A percentile compares a stretch with the other conserved stretches of the same genome.
phyloP scores from a whole-genome alignment of 176 grass and related monocot species.

The Juncus effusus region DNA sequence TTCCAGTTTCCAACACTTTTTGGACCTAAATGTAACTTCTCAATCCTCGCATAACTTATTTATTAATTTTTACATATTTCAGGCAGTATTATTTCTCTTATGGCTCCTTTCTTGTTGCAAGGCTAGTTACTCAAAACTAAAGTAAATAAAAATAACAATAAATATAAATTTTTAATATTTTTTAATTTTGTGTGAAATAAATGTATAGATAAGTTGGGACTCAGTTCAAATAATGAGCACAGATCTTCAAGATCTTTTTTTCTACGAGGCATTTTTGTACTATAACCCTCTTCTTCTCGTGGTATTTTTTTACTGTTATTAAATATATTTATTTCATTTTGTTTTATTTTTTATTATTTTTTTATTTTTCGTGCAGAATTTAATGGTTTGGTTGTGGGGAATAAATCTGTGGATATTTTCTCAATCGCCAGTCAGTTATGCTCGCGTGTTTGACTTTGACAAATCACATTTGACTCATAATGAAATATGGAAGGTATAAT shows the following conservation, averaged over 20 bases:
- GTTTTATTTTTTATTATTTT: slow-evolving; percentile 16
- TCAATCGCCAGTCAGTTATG: slow-evolving; percentile 76
- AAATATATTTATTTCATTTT: background rate
- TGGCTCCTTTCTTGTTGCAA: slow-evolving; percentile 92
- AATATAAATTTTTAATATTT: background rate
- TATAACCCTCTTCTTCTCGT: slow-evolving; percentile 95
- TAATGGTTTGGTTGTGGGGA: slow-evolving; percentile 99
- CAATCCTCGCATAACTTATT: background rate
- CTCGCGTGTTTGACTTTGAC: slow-evolving; percentile 86
- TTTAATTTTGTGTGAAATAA: slow-evolving; percentile 1
- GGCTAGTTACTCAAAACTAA: slow-evolving; percentile 37
- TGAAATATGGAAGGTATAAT: slow-evolving; percentile 93
- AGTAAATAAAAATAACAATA: background rate
- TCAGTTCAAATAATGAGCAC: slow-evolving; percentile 95
- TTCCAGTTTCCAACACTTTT: background rate
- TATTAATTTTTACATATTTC: slow-evolving; percentile 24
- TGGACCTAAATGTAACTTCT: background rate
- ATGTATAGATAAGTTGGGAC: slow-evolving; percentile 77
- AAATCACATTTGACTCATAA: slow-evolving; percentile 76
- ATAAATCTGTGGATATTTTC: slow-evolving; percentile 93
- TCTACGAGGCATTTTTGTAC: slow-evolving; percentile 95
- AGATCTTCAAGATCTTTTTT: slow-evolving; percentile 80
- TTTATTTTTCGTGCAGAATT: slow-evolving; percentile 48
- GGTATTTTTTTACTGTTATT: slow-evolving; percentile 41
- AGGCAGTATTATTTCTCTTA: slow-evolving; percentile 81